Percentiles rank a stretch among this genome's conserved stretches.
Evolutionary conservation across 768 basidiomycete species (phyloP).

Genomic region (Piloderma croceum): DNA sequence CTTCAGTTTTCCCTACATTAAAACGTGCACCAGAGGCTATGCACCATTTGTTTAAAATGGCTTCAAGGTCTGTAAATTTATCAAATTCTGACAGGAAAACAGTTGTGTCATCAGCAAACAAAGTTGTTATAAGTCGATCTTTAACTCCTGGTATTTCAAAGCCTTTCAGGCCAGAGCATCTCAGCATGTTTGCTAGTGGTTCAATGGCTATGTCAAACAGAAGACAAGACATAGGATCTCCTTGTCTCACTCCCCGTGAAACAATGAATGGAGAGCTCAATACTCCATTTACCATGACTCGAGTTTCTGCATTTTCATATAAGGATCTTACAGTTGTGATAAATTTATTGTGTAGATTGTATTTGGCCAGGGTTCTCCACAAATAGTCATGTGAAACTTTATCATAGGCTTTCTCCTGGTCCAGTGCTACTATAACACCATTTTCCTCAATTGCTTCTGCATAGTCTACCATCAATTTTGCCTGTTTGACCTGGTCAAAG

Average conservation of each 20-base stretch:
- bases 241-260: conserved; percentile 31
- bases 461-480: conserved; percentile 13
- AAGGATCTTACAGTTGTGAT: conserved; percentile 23
- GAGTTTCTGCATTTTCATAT: conserved; percentile 24
- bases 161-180: conserved; percentile 14
- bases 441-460: conserved; percentile 12
- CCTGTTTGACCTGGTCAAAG: conserved; percentile 26
- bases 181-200: conserved; percentile 18
- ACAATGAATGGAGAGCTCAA: conserved; percentile 21
- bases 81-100: conserved; percentile 13
- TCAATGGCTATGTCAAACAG: conserved; percentile 30
- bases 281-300: conserved; percentile 29
- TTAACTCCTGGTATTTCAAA: conserved; percentile 11
- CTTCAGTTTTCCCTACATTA: conserved; percentile 17
- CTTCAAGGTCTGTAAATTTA: conserved; percentile 1
- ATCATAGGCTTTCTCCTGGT: conserved; percentile 20
- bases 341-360: conserved; percentile 15
- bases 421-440: conserved; percentile 4
- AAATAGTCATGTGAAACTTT: conserved; percentile 25
- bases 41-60: conserved; percentile 11
- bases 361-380: conserved; percentile 1
- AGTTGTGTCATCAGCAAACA: conserved; percentile 26
- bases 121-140: conserved; percentile 7
- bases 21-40: conserved; percentile 9
- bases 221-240: conserved; percentile 28